phyloP scores from a whole-genome alignment of 2,329 filamentous ascomycete species.

The Microsporum canis region DNA sequence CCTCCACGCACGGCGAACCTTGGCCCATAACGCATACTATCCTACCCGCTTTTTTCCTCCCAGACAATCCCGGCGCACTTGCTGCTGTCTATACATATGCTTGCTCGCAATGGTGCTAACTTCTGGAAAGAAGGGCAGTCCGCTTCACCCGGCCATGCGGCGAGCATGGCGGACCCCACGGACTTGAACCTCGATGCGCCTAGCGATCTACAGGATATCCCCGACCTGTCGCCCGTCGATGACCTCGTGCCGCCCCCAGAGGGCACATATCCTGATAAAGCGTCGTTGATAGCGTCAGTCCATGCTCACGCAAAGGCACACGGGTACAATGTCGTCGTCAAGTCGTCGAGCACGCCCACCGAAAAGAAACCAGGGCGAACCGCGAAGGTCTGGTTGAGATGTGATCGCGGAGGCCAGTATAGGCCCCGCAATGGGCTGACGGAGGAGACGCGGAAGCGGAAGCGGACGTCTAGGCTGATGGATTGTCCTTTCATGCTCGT shows the following conservation, averaged over 20 bases:
- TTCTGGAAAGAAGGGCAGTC: conserved; percentile 1
- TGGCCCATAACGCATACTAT: background rate
- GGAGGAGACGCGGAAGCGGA: conserved; percentile 35
- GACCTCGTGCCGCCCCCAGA: conserved; percentile 33
- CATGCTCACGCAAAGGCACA: conserved; percentile 34
- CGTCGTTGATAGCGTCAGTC: conserved; percentile 30
- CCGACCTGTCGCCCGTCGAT: conserved; percentile 28
- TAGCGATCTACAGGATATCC: conserved; percentile 37
- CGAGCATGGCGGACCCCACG: conserved; percentile 31
- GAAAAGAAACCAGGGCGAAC: conserved; percentile 36
- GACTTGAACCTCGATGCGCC: conserved; percentile 36
- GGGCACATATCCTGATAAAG: conserved; percentile 35
- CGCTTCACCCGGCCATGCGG: conserved; percentile 9
- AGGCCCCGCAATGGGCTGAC: conserved; percentile 36
- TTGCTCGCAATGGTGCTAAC: conserved; percentile 5
- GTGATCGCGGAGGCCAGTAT: conserved; percentile 36
- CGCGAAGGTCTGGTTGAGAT: conserved; percentile 36
- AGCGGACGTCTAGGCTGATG: conserved; percentile 34
- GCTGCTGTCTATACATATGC: background rate
- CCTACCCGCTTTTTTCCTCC: background rate
- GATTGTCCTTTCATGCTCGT: conserved; percentile 37
- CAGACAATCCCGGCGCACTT: background rate
- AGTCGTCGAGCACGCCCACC: conserved; percentile 36
- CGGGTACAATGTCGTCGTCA: conserved; percentile 37
- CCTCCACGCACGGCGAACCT: conserved; percentile 5